Base-by-base conservation (phyloP, 164 flowering plant genomes). In the Magnolia sinica region DNA sequence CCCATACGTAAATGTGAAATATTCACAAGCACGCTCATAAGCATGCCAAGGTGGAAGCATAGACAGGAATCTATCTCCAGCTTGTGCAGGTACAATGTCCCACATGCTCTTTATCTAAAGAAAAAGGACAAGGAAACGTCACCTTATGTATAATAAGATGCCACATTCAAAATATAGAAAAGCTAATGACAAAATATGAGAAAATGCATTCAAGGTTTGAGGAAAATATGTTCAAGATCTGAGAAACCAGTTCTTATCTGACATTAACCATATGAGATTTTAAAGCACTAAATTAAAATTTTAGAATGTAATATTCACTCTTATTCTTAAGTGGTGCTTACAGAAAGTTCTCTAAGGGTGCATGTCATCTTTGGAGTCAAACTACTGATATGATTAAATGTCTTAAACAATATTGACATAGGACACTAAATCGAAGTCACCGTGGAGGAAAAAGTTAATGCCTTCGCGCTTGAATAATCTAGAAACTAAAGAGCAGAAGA, bases 31-130 rank as follows among this genome's bases (percentile, higher is more conserved):
- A 74, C 99, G 92, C 76, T 95, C 99, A 89, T 95, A 95, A 23
- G 90, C 96, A 88, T 95, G 99, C 99, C 99, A 95, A 68, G 99
- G 87, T 64, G 99, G 99, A 64, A 95, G 97, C 94, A 95, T 89
- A 84, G 96, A 92, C 27, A 95, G 81, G 84, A 95, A 93, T 82
- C 87, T 92, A 74, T 92, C 95, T 24, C 94, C 97, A 73, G 89
- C 81, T 81, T 61, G 83, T 77, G 93, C 92, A 78, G 97, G 98
- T 27, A 93, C 95, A 77, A 87, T 71, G 22, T 91, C 96, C 88
- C 89, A 85, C 72, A 95, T 81, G 77, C 81, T 90, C 70, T 76
- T 84, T 81, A 93, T 84, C 99, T 95, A 82, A 9, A 82, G 24
- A 77, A 77, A 61, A 70, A 64, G 14, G n/a, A 74, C 16, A 37